Conservation (phyloP, 2,329 filamentous ascomycete species). For the Trichoderma sp. region DNA sequence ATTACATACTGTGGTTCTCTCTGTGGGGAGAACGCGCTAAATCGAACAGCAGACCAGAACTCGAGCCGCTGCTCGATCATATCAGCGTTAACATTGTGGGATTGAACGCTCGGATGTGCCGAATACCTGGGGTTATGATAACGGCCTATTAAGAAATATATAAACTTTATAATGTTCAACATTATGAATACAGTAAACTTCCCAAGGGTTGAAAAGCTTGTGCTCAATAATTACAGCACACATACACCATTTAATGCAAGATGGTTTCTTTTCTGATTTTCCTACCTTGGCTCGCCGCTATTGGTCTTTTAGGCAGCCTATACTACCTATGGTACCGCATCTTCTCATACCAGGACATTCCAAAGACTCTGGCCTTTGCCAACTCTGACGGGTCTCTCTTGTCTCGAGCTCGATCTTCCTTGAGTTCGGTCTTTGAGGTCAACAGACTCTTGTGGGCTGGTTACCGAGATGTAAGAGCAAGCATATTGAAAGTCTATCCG, state of each 20-base stretch:
- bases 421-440: constrained; percentile 1
- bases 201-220: neutral
- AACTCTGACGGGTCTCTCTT: constrained; percentile 17
- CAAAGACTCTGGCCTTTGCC: constrained; percentile 9
- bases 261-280: neutral
- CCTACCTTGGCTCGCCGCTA: neutral
- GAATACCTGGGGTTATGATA: neutral
- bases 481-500: neutral
- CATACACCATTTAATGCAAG: neutral
- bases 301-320: neutral
- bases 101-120: neutral
- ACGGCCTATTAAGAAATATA: neutral
- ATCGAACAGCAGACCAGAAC: neutral
- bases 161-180: neutral
- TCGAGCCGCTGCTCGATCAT: neutral
- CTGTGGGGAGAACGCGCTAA: neutral
- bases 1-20: neutral
- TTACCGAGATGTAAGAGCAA: neutral
- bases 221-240: neutral
- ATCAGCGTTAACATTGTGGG: neutral
- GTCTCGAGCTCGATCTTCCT: constrained; percentile 4
- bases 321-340: constrained; percentile 18
- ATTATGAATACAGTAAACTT: neutral
- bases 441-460: constrained; percentile 18
- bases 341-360: constrained; percentile 17